These are phyloP conservation scores for Colletotrichum sp. DNA, from an alignment of 2,329 filamentous ascomycete species.

Conservation along the genomic window DNA sequence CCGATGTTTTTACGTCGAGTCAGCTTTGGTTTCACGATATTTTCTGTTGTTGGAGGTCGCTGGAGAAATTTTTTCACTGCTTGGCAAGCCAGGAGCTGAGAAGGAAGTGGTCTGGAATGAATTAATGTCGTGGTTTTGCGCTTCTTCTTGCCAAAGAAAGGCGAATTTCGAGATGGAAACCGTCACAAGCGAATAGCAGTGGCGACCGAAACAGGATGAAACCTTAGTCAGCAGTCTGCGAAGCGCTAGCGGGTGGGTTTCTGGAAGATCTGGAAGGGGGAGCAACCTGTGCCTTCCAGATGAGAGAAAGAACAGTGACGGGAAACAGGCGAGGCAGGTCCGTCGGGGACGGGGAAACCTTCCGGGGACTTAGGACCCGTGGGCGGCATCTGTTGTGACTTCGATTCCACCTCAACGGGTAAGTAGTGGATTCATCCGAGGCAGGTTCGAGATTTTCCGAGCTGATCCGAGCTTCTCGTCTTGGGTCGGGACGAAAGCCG, in stretches of 20 bases:
- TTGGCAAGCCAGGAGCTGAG: background rate
- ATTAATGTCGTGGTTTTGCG: background rate
- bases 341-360: background rate
- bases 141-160: background rate
- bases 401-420: too few relatives aligned
- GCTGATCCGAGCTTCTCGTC: background rate
- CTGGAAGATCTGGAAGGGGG: background rate
- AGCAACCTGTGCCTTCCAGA: background rate
- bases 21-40: constrained; percentile 1
- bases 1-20: background rate
- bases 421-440: background rate
- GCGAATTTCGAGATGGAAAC: background rate
- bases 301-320: background rate
- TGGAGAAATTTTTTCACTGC: background rate
- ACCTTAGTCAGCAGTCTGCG: constrained; percentile 4
- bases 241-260: background rate
- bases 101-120: background rate
- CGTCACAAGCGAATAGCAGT: background rate
- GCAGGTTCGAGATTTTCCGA: background rate
- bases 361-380: background rate
- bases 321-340: background rate
- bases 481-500: background rate
- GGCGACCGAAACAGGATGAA: constrained; percentile 14
- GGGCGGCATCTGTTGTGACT: too few relatives aligned
- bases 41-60: background rate